phyloP scores from a whole-genome alignment of 371 early-diverging fungal genomes.

The Synchytrium microbalum region DNA sequence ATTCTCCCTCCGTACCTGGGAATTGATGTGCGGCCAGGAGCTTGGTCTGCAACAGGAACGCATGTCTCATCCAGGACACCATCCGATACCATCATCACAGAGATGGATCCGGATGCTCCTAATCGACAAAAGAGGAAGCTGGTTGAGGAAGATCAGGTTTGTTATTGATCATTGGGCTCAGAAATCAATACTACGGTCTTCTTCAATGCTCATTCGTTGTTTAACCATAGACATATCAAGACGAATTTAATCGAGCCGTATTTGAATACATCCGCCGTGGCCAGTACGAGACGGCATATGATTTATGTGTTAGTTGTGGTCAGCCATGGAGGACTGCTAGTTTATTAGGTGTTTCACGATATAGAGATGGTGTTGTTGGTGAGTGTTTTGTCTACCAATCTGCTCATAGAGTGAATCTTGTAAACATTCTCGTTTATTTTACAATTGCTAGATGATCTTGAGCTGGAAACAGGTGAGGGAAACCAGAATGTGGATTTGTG shows the following conservation, averaged over 20 bases:
- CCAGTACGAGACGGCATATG: constrained; percentile 31
- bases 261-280: constrained; percentile 54
- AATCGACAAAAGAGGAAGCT: constrained; percentile 35
- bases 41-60: neutral
- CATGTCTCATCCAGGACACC: neutral
- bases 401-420: constrained; percentile 4
- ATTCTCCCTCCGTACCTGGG: neutral
- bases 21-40: neutral
- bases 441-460: constrained; percentile 13
- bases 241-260: constrained; percentile 35
- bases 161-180: neutral
- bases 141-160: constrained; percentile 38
- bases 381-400: constrained; percentile 1
- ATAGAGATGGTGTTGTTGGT: constrained; percentile 32
- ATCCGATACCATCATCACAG: constrained; percentile 17
- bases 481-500: constrained; percentile 52
- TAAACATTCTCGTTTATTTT: constrained; percentile 10
- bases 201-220: neutral
- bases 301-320: constrained; percentile 43
- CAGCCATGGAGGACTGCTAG: constrained; percentile 58
- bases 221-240: constrained; percentile 33
- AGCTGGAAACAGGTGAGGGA: constrained; percentile 22
- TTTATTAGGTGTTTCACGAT: constrained; percentile 35
- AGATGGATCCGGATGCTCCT: constrained; percentile 51
- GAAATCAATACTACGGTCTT: neutral